phyloP scores from a whole-genome alignment of 768 basidiomycete species.

The Rhodosporidiobolus sp. region DNA sequence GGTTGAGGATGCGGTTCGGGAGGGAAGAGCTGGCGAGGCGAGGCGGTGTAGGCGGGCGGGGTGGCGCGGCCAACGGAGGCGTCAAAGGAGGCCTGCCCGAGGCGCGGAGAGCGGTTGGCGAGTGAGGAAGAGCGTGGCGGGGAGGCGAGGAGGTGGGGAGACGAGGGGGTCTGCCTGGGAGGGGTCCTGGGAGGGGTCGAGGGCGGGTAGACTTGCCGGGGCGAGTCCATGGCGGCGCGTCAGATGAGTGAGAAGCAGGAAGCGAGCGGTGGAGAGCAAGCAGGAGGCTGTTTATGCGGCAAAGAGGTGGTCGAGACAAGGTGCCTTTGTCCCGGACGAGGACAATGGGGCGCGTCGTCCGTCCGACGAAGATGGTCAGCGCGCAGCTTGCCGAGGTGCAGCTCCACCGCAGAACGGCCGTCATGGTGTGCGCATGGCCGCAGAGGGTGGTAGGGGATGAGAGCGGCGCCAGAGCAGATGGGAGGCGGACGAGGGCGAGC shows the following conservation, averaged over 20 bases:
- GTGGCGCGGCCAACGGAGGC: conserved; percentile 14
- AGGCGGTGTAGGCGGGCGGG: conserved; percentile 8
- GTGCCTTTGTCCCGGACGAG: background rate
- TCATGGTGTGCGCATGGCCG: no score
- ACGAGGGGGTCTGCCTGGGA: background rate
- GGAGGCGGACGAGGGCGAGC: no score
- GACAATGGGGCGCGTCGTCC: no score
- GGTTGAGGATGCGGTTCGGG: background rate
- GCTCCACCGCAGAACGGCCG: no score
- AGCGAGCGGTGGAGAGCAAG: background rate
- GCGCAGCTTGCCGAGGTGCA: no score
- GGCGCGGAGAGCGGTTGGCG: conserved; percentile 21
- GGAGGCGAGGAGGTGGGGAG: background rate
- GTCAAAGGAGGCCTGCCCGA: conserved; percentile 32
- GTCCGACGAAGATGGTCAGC: no score
- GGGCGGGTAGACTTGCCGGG: background rate
- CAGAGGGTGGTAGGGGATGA: no score
- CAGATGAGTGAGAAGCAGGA: background rate
- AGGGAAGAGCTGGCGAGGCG: conserved; percentile 27
- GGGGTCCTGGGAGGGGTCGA: background rate
- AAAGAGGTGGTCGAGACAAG: background rate
- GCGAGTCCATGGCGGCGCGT: background rate
- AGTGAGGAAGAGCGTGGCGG: conserved; percentile 15
- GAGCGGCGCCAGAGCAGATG: no score
- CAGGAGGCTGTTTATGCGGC: no score